Evolutionary conservation across 1,139 yeast species (phyloP), one percentile per base, ranked within the genome.

Genomic region (Yamadazyma sp.): DNA sequence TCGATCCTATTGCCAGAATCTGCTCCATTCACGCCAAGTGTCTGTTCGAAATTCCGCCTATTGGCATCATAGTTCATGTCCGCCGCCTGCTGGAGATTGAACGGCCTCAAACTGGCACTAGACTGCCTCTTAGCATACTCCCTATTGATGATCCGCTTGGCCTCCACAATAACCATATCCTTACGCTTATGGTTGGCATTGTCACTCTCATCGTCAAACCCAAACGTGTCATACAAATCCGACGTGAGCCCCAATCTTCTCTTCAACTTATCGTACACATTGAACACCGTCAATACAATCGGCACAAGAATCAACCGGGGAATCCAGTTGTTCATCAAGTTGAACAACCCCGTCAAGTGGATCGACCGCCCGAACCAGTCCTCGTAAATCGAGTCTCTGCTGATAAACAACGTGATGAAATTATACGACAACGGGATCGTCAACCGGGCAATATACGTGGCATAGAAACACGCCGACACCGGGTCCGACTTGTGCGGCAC

Each of bases 391-490:
- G 78, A 72, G 12, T 55, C 53, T 12, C 78, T 55, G 18, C 76
- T 67, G 10, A 79, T 70, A 43, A 84, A 71, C 36, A 87, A 64
- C 27, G 86, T 85, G 41, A 86, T 61, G 55, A 85, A 87, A 58
- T 87, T 87, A 62, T 85, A 87, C 25, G 87, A 79, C 46, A 87
- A 67, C 3, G 96, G 96, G 11, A 87, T 82, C 0, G 95, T 85
- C 54, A 87, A 67, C 47, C 96, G 78, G 38, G 92, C 86, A 24
- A 86, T 80, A 53, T 87, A 87, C 52, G 86, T 84, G 18, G 90
- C 80, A 58, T 85, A 87, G 57, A 86, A 87, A 33, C 87, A 71
- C 25, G 85, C 73, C 22, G 88, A 80, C 1, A 86, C 84, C 0
- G 87, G 84, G 53, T 85, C 92, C 0, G 92, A 82, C 39, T 81